These are phyloP conservation scores for Dalbergia cultrata DNA, from an alignment of 306 rosid species.

Conservation along the genomic window DNA sequence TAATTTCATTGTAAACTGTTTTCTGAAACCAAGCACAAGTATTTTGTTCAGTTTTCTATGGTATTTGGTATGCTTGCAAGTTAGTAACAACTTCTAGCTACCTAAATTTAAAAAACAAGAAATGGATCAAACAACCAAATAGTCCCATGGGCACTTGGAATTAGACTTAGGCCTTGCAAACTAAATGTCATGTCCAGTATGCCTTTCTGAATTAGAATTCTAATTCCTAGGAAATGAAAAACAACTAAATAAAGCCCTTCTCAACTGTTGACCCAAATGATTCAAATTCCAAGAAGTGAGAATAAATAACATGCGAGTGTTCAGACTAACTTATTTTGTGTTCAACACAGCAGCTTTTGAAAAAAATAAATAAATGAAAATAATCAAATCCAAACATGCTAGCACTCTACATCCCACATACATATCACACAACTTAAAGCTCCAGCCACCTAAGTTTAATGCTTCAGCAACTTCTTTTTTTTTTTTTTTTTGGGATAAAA, in stretches of 20 bases:
- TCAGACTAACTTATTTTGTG: too few relatives aligned
- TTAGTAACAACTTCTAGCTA: background rate
- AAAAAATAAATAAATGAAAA: too few relatives aligned
- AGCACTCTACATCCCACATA: background rate
- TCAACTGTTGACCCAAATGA: background rate
- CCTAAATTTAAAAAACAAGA: constrained; percentile 20
- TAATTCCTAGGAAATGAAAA: constrained; percentile 20
- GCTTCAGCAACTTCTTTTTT: constrained; percentile 17
- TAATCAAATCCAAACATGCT: too few relatives aligned
- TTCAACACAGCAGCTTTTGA: too few relatives aligned
- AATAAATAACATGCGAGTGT: background rate
- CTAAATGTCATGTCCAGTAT: constrained; percentile 11
- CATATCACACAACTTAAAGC: background rate
- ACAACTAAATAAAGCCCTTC: constrained; percentile 19
- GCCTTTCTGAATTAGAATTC: constrained; percentile 8
- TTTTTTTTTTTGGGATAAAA: too few relatives aligned
- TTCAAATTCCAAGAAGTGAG: background rate
- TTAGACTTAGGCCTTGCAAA: constrained; percentile 1
- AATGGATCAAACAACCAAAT: constrained; percentile 17
- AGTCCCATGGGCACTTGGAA: background rate
- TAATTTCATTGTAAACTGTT: too few relatives aligned
- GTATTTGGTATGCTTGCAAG: background rate
- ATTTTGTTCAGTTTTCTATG: constrained; percentile 7
- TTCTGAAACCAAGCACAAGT: background rate
- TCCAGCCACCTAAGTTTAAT: constrained; percentile 13